Evolutionary conservation across 345 rosid genomes (phyloP).

Genomic region (Durio zibethinus): DNA sequence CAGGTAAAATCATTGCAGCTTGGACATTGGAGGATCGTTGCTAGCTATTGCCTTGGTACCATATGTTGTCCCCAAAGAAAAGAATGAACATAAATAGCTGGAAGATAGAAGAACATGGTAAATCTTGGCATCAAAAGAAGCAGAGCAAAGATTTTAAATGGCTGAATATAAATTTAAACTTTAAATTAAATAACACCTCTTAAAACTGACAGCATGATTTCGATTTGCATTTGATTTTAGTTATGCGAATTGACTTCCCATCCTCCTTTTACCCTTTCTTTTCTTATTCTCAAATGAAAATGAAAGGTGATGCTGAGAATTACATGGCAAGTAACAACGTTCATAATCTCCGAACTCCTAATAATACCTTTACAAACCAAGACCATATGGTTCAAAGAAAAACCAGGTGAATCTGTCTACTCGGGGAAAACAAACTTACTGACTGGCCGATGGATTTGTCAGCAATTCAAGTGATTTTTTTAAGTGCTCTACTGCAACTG

Average conservation of each 20-base stretch:
- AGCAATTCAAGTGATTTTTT: constrained; percentile 83
- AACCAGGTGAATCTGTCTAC: neutral
- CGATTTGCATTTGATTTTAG: neutral
- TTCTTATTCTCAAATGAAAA: neutral
- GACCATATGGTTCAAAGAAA: neutral
- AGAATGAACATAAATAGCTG: neutral
- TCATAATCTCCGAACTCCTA: neutral
- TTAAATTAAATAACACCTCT: no score
- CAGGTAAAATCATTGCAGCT: no score
- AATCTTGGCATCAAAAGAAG: neutral
- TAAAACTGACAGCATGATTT: no score
- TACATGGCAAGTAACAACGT: neutral
- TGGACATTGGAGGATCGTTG: no score
- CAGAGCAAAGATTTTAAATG: neutral
- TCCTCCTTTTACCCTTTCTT: neutral
- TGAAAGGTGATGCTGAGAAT: neutral
- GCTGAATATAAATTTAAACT: no score
- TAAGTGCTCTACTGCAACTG: constrained; percentile 76
- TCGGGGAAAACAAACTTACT: constrained; percentile 14
- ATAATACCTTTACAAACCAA: neutral
- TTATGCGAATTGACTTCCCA: neutral
- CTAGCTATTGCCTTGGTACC: no score
- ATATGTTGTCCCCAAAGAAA: neutral
- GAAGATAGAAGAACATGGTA: neutral
- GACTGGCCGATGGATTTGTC: constrained; percentile 59